These are phyloP conservation scores for Coniophora puteana DNA, from an alignment of 1,284 basidiomycete species.

Conservation along the genomic window DNA sequence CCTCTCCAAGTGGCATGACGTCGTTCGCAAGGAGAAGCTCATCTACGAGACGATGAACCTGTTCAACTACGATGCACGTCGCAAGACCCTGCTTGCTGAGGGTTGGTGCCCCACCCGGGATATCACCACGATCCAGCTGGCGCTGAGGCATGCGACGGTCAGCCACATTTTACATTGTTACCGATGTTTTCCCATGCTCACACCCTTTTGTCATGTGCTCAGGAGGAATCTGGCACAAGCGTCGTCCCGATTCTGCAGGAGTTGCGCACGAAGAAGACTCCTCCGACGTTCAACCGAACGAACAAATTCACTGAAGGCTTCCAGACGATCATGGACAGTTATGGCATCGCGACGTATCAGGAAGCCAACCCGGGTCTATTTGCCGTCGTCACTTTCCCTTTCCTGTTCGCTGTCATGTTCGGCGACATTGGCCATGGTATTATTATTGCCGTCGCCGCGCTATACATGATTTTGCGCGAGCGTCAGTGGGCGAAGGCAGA, in stretches of 20 bases:
- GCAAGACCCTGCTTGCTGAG: slow-evolving; percentile 96
- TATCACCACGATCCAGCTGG: slow-evolving; percentile 83
- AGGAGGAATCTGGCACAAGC: slow-evolving; percentile 92
- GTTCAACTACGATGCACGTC: slow-evolving; percentile 90
- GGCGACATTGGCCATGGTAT: slow-evolving; percentile 97
- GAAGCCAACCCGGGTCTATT: slow-evolving; percentile 98
- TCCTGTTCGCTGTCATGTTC: slow-evolving; percentile 99
- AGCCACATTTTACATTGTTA: slow-evolving; percentile 20
- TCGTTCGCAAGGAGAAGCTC: slow-evolving; percentile 93
- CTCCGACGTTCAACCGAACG: slow-evolving; percentile 93
- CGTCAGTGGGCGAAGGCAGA: slow-evolving; percentile 73
- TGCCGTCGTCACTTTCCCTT: slow-evolving; percentile 94
- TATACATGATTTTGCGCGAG: slow-evolving; percentile 87
- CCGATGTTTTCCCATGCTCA: slow-evolving; percentile 5
- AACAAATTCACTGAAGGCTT: slow-evolving; percentile 98
- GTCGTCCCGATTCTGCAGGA: slow-evolving; percentile 93
- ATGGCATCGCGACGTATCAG: slow-evolving; percentile 93
- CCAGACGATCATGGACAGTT: slow-evolving; percentile 98
- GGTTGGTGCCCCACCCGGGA: slow-evolving; percentile 97
- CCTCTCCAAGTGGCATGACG: slow-evolving; percentile 89
- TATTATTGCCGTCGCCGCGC: slow-evolving; percentile 76
- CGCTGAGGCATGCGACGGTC: slow-evolving; percentile 89
- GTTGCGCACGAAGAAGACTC: slow-evolving; percentile 85
- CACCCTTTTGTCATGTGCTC: slow-evolving; percentile 8
- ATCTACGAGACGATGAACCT: slow-evolving; percentile 94